phyloP scores from a whole-genome alignment of 2,329 filamentous ascomycete species.

The Venturia asperata region DNA sequence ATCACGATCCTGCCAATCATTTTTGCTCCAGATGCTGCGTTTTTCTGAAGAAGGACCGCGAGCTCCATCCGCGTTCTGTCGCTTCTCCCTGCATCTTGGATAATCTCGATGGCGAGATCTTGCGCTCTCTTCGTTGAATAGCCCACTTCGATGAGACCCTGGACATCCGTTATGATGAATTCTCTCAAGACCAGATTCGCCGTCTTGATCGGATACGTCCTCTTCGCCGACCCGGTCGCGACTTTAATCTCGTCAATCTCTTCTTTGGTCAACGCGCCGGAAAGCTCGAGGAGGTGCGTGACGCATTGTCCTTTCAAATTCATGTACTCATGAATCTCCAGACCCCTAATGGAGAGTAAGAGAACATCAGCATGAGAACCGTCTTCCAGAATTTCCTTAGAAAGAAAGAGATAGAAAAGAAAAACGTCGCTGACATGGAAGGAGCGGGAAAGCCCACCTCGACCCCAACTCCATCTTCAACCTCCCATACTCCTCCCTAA shows the following conservation, averaged over 20 bases:
- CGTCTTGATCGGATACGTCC: neutral
- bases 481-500: neutral
- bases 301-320: neutral
- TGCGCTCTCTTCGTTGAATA: neutral
- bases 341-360: neutral
- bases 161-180: neutral
- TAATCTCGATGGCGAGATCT: neutral
- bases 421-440: no score
- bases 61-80: no score
- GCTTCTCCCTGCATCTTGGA: neutral
- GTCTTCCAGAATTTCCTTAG: neutral
- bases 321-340: neutral
- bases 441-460: neutral
- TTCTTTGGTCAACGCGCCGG: neutral
- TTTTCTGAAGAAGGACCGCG: no score
- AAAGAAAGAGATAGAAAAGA: no score
- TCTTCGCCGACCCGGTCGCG: neutral
- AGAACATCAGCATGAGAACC: neutral
- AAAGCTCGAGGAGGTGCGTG: neutral
- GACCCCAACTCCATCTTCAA: slow-evolving; percentile 3
- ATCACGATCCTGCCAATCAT: no score
- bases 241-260: neutral
- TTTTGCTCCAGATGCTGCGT: no score
- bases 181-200: neutral
- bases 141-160: neutral